phyloP scores from a whole-genome alignment of 805 yeast species.

The Metschnikowia similis region DNA sequence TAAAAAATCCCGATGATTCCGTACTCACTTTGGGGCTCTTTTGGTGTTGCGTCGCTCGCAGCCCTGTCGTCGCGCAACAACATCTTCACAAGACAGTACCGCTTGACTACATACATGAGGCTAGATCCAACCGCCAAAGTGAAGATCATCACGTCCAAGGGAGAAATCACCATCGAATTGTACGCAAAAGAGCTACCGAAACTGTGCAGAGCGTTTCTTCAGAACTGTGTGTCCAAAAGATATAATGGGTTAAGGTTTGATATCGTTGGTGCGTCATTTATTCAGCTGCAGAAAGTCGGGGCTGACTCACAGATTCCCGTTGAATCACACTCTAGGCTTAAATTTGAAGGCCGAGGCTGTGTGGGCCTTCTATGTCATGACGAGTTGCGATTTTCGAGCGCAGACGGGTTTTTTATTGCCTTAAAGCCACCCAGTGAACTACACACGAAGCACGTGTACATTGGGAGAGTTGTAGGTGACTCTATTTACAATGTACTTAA shows the following conservation, averaged over 20 bases:
- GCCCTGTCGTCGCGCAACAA: not conserved
- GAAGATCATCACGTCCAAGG: slow-evolving; percentile 52
- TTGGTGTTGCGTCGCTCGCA: not conserved
- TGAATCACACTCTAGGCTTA: slow-evolving; percentile 52
- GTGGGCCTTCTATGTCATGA: slow-evolving; percentile 44
- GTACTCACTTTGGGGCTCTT: too few species aligned
- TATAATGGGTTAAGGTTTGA: slow-evolving; percentile 42
- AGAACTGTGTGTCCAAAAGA: slow-evolving; percentile 40
- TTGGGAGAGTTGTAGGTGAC: slow-evolving; percentile 59
- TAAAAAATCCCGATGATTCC: too few species aligned
- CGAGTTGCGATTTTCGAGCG: slow-evolving; percentile 14
- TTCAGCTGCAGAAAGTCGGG: slow-evolving; percentile 10
- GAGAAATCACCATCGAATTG: slow-evolving; percentile 54
- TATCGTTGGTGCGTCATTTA: slow-evolving; percentile 30
- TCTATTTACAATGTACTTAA: slow-evolving; percentile 49
- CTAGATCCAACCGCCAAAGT: slow-evolving; percentile 61
- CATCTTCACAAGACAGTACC: not conserved
- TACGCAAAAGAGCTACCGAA: slow-evolving; percentile 68
- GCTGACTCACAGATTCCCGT: slow-evolving; percentile 12
- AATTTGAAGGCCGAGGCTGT: slow-evolving; percentile 50
- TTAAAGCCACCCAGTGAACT: slow-evolving; percentile 42
- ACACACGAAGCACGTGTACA: slow-evolving; percentile 37
- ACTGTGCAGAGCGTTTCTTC: slow-evolving; percentile 46
- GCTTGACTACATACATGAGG: not conserved
- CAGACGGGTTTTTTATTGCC: slow-evolving; percentile 36